Base-by-base conservation (phyloP, 2,329 filamentous ascomycete species). In the Fusarium continuum region DNA sequence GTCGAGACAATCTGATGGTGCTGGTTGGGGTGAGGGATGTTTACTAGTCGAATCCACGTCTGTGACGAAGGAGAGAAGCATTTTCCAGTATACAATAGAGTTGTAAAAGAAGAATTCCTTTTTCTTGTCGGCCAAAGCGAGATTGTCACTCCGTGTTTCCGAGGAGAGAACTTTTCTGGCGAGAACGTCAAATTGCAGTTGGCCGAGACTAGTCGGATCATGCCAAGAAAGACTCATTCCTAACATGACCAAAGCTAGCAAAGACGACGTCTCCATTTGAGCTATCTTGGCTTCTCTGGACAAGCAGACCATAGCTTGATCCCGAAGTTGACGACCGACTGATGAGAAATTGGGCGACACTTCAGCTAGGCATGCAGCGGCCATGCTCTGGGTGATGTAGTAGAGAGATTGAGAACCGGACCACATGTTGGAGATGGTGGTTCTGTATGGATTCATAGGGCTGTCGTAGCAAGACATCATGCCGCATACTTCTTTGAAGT, bases 381-480 rank as follows among this genome's bases (percentile, higher is more conserved):
- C 84, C 85, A 88, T 88, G 62, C 85, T 87, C 64, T 88, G 85
- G 39, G 88, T 85, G 3, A 84, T 84, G 40, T 83, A 85, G 66
- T 83, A 85, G 45, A 88, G 84, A 0, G 84, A 83, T 16, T 82
- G 76, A 0, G 84, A 86, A n/a, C 80, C 81, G 34, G 83, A 78
- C 80, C 85, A 88, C 3, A 87, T 77, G 19, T 82, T 81, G 5
- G 80, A 81, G 11, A 88, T 83, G 0, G 85, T 84, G 2, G 82
- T 83, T 31, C 86, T 78, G 63, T 88, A 88, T 1, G 85, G 85
- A 64, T 88, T 89, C 64, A 87, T 78, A 11, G 80, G 77, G 17
- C 85, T 87, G 71, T 88, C 86, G 65, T 87, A 89, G 55, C 83
- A 86, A n/a, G 86, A 88, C 70, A 86, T 88, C 9, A 88, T 74